A percentile compares a stretch with the other conserved stretches of the same genome.
These are phyloP conservation scores for Amylostereum areolatum DNA, from an alignment of 1,284 basidiomycete species.

Conservation along the genomic window DNA sequence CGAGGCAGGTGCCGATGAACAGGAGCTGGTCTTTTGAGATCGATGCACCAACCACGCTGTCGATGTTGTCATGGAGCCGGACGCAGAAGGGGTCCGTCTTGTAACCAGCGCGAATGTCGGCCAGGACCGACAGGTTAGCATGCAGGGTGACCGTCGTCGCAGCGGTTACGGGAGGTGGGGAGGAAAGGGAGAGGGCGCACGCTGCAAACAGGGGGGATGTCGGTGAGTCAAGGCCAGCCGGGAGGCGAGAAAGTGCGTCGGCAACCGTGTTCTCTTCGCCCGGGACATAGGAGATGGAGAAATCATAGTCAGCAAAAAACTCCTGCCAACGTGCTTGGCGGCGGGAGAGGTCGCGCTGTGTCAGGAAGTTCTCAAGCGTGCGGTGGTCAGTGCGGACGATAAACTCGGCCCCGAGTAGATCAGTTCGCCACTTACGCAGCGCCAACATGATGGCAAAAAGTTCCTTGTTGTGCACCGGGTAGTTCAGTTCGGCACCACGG, in stretches of 20 bases:
- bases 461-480: conserved; percentile 24
- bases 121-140: conserved; percentile 15
- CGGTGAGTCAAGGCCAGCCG: conserved; percentile 9
- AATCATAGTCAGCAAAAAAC: conserved; percentile 25
- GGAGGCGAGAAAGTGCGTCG: conserved; percentile 28
- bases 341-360: conserved; percentile 24
- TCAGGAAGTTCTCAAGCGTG: conserved; percentile 22
- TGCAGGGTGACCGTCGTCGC: conserved; percentile 11
- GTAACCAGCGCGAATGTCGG: conserved; percentile 22
- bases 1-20: conserved; percentile 20
- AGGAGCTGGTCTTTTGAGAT: conserved; percentile 19
- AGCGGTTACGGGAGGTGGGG: conserved; percentile 7
- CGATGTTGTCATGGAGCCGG: conserved; percentile 12
- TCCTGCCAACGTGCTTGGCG: conserved; percentile 28
- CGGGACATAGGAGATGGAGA: conserved; percentile 25
- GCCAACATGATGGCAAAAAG: conserved; percentile 24
- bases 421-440: conserved; percentile 18
- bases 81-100: conserved; percentile 19
- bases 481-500: conserved; percentile 24
- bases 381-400: conserved; percentile 28
- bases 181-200: neutral
- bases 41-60: conserved; percentile 9
- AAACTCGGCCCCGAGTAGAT: conserved; percentile 23
- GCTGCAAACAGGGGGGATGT: neutral
- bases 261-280: conserved; percentile 25